Evolutionary conservation across 257 asterid genomes (phyloP), one percentile per base, ranked within the genome.

Genomic region (Lycium barbarum): DNA sequence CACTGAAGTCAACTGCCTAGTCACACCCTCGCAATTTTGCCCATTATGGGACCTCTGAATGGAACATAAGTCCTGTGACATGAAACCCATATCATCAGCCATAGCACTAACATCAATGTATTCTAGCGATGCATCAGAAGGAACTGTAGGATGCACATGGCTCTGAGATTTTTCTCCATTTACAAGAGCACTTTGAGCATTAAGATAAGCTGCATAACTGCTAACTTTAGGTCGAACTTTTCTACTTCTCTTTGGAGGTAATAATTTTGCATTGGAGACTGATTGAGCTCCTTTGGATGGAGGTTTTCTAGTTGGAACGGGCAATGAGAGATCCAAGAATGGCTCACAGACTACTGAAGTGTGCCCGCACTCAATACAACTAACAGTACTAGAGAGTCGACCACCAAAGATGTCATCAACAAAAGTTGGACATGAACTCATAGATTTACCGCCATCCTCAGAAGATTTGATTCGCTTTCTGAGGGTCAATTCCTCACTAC

Each of bases 391-490:
- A 38, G 95, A 91, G 70, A 96, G 95, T 70, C 90, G 87, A 18
- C 99, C 99, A n/a, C 99, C 98, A 86, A 96, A 96, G 58, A 96
- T 78, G 82, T 89, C 86, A 92, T 95, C 98, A 59, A 96, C 95
- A 87, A 92, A 91, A 0, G 93, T 89, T 40, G 93, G 90, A 70
- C 62, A 76, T 51, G 82, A 53, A 51, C 82, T 51, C n/a, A 89
- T 74, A 67, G 85, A 89, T 83, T 78, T 87, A 57, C 83, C 86
- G 72, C 83, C 88, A 47, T 61, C 83, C 87, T 81, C 43, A 88
- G 80, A 81, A 93, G 84, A 47, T 87, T 84, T n/a, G 7, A 66
- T 80, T 57, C 89, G 85, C 91, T 76, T 92, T 84, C 91, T 90
- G 9, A 86, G 84, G 67, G 84, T 89, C 85, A 88, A 71, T 87